phyloP scores from a whole-genome alignment of 768 basidiomycete genomes.

The Trametes punicea region DNA sequence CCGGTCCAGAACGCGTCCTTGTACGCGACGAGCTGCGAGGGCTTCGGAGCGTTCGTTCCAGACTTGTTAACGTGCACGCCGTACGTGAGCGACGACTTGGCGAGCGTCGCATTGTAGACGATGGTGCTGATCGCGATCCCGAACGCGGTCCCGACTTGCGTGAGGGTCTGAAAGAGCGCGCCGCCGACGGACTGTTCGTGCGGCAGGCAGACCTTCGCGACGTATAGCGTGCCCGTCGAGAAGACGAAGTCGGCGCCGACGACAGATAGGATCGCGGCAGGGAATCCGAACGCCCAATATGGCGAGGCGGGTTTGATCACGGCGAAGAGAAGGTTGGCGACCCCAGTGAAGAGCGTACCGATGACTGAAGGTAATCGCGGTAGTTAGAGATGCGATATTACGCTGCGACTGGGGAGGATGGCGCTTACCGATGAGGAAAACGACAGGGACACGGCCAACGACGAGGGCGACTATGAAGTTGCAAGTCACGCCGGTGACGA shows the following conservation, averaged over 20 bases:
- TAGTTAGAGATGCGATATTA: background rate
- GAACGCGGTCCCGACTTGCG: constrained; percentile 64
- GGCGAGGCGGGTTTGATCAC: constrained; percentile 51
- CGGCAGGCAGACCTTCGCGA: constrained; percentile 61
- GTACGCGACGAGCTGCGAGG: constrained; percentile 51
- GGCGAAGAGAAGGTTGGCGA: constrained; percentile 65
- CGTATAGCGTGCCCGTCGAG: constrained; percentile 68
- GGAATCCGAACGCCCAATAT: constrained; percentile 79
- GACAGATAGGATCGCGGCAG: constrained; percentile 59
- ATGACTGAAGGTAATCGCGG: constrained; percentile 34
- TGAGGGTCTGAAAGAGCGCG: constrained; percentile 77
- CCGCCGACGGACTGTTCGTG: constrained; percentile 77
- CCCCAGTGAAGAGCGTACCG: constrained; percentile 57
- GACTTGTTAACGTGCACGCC: constrained; percentile 32
- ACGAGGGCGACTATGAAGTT: constrained; percentile 64
- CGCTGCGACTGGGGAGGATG: background rate
- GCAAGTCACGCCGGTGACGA: constrained; percentile 57
- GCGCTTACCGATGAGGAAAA: constrained; percentile 53
- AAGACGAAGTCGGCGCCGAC: constrained; percentile 80
- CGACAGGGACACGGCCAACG: constrained; percentile 51
- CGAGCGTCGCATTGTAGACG: constrained; percentile 57
- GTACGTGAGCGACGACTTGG: constrained; percentile 28
- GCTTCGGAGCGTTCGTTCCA: constrained; percentile 30
- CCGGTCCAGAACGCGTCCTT: constrained; percentile 61
- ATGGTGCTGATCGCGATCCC: constrained; percentile 73